Conservation (phyloP, 2,329 filamentous ascomycete species). For the Fusarium temperatum region DNA sequence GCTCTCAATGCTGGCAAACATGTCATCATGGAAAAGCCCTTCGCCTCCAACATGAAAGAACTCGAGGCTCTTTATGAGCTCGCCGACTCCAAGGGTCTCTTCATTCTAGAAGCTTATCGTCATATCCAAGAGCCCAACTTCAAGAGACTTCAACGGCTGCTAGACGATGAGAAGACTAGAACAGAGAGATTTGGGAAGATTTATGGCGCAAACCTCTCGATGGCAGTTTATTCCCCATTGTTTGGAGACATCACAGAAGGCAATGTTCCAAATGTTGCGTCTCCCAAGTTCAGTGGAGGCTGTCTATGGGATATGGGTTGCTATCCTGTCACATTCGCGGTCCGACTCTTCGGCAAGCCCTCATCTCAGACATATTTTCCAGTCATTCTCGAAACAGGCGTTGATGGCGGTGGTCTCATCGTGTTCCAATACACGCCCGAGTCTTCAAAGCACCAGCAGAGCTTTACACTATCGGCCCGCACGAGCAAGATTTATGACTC, state of each 20-base stretch:
- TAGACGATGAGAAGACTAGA: conserved; percentile 23
- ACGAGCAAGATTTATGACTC: conserved; percentile 31
- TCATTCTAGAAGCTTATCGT: conserved; percentile 29
- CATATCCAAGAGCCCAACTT: conserved; percentile 38
- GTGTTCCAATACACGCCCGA: conserved; percentile 19
- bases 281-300: conserved; percentile 27
- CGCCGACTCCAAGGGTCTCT: conserved; percentile 21
- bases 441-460: conserved; percentile 16
- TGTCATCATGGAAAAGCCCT: conserved; percentile 33
- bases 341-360: conserved; percentile 26
- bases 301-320: conserved; percentile 35
- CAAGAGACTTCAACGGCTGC: conserved; percentile 14
- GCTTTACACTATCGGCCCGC: conserved; percentile 18
- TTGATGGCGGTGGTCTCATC: conserved; percentile 19
- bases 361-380: conserved; percentile 18
- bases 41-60: conserved; percentile 25
- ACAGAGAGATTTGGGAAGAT: conserved; percentile 17
- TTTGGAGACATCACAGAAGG: conserved; percentile 10
- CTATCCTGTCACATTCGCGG: conserved; percentile 28
- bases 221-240: conserved; percentile 20
- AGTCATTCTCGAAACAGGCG: conserved; percentile 3
- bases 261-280: conserved; percentile 28
- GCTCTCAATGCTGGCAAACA: conserved; percentile 18
- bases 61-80: conserved; percentile 19
- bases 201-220: conserved; percentile 23